Conservation (phyloP, 495 filamentous ascomycete species). For the Trichoderma asperelloides region DNA sequence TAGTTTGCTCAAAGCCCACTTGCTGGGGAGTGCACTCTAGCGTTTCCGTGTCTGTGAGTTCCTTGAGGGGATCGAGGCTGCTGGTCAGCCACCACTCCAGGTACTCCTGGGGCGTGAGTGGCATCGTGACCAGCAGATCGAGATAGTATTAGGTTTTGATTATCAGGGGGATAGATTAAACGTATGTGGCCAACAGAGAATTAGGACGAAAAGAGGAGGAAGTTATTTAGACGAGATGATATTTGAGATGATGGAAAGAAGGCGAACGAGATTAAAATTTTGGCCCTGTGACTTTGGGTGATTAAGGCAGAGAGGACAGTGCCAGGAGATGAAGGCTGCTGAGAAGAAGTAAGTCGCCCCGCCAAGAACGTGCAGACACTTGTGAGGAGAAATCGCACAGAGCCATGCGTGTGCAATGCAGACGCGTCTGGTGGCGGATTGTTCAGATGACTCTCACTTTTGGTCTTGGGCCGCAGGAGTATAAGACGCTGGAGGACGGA, state of each 20-base stretch:
- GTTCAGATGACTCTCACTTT: conserved; percentile 1
- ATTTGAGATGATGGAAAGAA: background rate
- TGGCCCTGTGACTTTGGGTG: background rate
- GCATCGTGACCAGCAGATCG: background rate
- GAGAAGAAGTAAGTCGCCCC: background rate
- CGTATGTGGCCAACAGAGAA: background rate
- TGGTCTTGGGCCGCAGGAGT: background rate
- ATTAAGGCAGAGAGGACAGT: background rate
- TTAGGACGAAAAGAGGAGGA: background rate
- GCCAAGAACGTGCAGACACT: background rate
- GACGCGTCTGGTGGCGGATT: background rate
- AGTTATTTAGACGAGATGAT: background rate
- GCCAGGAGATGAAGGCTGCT: background rate
- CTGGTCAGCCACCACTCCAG: conserved; percentile 8
- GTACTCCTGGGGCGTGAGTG: background rate
- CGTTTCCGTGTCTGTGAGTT: background rate
- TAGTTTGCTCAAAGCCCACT: background rate
- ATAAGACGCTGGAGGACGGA: background rate
- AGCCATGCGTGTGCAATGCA: background rate
- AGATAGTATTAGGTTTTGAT: background rate
- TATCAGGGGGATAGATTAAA: background rate
- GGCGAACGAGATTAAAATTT: background rate
- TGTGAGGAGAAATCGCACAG: background rate
- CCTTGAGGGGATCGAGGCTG: background rate
- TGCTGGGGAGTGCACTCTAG: background rate